Base-by-base conservation (phyloP, 2,329 filamentous ascomycete species). In the Cordyceps cateniannulata region DNA sequence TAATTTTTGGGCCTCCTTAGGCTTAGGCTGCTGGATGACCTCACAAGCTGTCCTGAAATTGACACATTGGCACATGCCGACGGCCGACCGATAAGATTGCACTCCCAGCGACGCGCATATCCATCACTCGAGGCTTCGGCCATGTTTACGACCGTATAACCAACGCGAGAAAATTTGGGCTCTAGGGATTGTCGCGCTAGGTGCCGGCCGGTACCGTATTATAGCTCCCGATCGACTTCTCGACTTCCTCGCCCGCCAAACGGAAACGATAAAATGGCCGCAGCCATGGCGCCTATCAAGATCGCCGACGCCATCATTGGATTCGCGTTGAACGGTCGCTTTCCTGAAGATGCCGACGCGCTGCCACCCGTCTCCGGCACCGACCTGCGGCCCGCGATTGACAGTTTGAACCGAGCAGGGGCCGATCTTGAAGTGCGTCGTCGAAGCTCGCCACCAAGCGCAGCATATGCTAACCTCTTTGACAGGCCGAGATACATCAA, bases 401-500 rank as follows among this genome's bases (percentile, higher is more conserved):
- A 73, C 42, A 72, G 74, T n/a, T 64, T 79, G 25, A 68, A 66
- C 22, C 66, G 67, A 53, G 69, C 73, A 54, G 75, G 74, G 65
- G 62, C 66, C 35, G 68, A 72, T 29, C 70, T 79, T 42, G 75
- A 79, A 72, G 77, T 78, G 70, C 51, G 64, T 53, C n/a, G 35
- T 1, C 18, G 12, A 3, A 54, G 60, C 62, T 42, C 44, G 48
- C 60, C 32, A 57, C 32, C 6, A 24, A 16, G 20, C 38, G 45
- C 27, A n/a, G 3, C 49, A 53, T 2, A 18, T 4, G 16, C 53
- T 63, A 45, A 58, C 12, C 5, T 16, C 2, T 12, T 1, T 45
- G 25, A 32, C 62, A 76, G 74, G 60, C 81, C 62, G 87, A 96
- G 67, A 88, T 98, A 62, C 88, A 87, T 65, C 73, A 78, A 24